Evolutionary conservation across 108 stramenopile genomes (phyloP).

Genomic region (Skeletonema potamos): DNA sequence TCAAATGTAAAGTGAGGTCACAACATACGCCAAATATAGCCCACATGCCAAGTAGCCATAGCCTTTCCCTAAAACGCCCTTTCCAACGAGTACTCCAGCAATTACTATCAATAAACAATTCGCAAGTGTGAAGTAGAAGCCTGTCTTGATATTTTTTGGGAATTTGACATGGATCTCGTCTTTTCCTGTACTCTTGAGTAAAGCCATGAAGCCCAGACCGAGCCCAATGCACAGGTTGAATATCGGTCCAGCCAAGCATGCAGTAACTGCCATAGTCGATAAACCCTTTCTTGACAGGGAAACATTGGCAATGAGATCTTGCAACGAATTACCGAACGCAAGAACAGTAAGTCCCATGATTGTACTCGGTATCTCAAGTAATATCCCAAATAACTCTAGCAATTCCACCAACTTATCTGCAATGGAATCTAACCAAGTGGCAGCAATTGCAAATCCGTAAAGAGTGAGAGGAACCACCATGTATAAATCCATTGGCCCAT

Average conservation of each 20-base stretch:
- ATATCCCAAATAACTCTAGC: slow-evolving; percentile 81
- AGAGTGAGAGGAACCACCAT: slow-evolving; percentile 81
- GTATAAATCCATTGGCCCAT: slow-evolving; percentile 70
- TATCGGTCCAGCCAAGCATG: slow-evolving; percentile 95
- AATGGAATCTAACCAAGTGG: slow-evolving; percentile 93
- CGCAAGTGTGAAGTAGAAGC: slow-evolving; percentile 42
- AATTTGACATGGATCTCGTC: slow-evolving; percentile 36
- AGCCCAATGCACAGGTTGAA: slow-evolving; percentile 93
- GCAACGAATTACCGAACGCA: slow-evolving; percentile 94
- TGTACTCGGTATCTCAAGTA: slow-evolving; percentile 74
- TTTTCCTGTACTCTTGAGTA: slow-evolving; percentile 41
- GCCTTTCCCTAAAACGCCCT: slow-evolving; percentile 37
- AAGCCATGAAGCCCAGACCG: slow-evolving; percentile 65
- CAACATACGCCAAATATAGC: slow-evolving; percentile 34
- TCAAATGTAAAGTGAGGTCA: slow-evolving; percentile 28
- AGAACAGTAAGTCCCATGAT: slow-evolving; percentile 94
- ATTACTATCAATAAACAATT: slow-evolving; percentile 40
- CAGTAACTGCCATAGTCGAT: slow-evolving; percentile 83
- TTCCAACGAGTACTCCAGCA: slow-evolving; percentile 34
- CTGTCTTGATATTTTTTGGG: slow-evolving; percentile 37
- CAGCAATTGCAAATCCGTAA: slow-evolving; percentile 87
- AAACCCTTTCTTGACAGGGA: slow-evolving; percentile 93
- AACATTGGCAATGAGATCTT: slow-evolving; percentile 92
- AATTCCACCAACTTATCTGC: slow-evolving; percentile 91
- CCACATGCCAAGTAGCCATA: slow-evolving; percentile 46